phyloP scores from a whole-genome alignment of 2,329 filamentous ascomycete species.

The Bipolaris zeicola region DNA sequence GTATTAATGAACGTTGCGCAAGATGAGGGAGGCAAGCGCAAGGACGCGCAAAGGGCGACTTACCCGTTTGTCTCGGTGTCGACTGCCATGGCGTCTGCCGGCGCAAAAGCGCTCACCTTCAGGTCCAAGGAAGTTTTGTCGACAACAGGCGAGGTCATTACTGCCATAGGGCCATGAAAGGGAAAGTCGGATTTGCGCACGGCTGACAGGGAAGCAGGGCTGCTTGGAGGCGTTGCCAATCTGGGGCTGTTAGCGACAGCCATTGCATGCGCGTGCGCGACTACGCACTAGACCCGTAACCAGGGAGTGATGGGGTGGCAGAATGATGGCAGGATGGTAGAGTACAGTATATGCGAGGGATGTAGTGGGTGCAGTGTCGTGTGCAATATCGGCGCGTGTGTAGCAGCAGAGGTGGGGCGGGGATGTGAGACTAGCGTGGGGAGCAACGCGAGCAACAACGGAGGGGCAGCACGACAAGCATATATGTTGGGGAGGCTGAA shows the following conservation, averaged over 20 bases:
- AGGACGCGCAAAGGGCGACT: conserved; percentile 49
- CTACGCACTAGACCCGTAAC: conserved; percentile 22
- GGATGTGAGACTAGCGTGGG: conserved; percentile 27
- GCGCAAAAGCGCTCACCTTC: conserved; percentile 56
- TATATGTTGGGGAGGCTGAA: conserved; percentile 38
- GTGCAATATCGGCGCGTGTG: conserved; percentile 16
- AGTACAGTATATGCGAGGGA: too few relatives aligned
- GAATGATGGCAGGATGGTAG: neutral
- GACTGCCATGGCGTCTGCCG: conserved; percentile 59
- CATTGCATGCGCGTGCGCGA: conserved; percentile 23
- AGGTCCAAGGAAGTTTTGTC: conserved; percentile 52
- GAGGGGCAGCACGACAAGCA: conserved; percentile 29
- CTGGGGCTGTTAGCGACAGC: conserved; percentile 24
- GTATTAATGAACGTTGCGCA: conserved; percentile 19
- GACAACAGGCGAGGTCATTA: conserved; percentile 48
- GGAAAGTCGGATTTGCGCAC: conserved; percentile 29
- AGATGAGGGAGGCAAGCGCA: conserved; percentile 19
- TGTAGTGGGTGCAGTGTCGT: too few relatives aligned
- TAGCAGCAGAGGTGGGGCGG: conserved; percentile 19
- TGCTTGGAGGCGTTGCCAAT: conserved; percentile 19
- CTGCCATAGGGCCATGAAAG: conserved; percentile 49
- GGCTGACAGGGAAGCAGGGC: conserved; percentile 18
- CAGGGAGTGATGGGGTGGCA: conserved; percentile 10
- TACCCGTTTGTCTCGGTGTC: conserved; percentile 64
- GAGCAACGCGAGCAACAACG: conserved; percentile 11